Percentiles rank a stretch among this genome's conserved stretches.
Evolutionary conservation across 148 eudicot genomes (phyloP).

Genomic region (Chenopodium suecicum): DNA sequence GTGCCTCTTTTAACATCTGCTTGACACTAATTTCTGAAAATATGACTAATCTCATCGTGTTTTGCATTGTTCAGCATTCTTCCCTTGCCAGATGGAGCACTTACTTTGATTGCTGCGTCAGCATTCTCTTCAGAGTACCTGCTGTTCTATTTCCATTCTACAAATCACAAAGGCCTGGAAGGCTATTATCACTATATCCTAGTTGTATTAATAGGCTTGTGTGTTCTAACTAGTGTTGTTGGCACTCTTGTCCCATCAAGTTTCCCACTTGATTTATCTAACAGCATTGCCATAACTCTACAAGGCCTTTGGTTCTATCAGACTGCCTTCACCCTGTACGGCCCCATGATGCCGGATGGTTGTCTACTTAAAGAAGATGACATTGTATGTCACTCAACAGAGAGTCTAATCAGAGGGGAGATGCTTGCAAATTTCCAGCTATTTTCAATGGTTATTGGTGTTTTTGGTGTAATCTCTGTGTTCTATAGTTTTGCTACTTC

Average conservation of each 20-base stretch:
- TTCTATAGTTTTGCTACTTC: conserved; percentile 47
- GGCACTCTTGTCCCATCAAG: conserved; percentile 74
- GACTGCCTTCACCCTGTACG: conserved; percentile 85
- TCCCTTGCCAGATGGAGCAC: conserved; percentile 74
- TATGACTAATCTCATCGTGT: conserved; percentile 8
- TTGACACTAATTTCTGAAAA: not conserved
- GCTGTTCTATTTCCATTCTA: conserved; percentile 84
- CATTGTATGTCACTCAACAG: conserved; percentile 49
- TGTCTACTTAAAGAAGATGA: conserved; percentile 52
- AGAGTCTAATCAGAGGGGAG: conserved; percentile 58
- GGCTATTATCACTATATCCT: conserved; percentile 91
- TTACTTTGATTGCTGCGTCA: conserved; percentile 69
- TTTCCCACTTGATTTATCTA: conserved; percentile 70
- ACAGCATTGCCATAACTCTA: conserved; percentile 67
- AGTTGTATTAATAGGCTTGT: conserved; percentile 65
- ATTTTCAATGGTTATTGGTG: conserved; percentile 53
- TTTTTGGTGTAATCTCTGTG: conserved; percentile 40
- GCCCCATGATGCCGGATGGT: conserved; percentile 86
- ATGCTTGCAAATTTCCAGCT: conserved; percentile 78
- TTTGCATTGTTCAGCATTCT: conserved; percentile 52
- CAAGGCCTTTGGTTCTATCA: conserved; percentile 99
- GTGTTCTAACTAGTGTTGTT: conserved; percentile 52
- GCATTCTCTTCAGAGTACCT: conserved; percentile 90
- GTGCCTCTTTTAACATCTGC: not conserved
- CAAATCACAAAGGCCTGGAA: conserved; percentile 84